phyloP scores from a whole-genome alignment of 352 stramenopile species.

The Aphanomyces euteiches region DNA sequence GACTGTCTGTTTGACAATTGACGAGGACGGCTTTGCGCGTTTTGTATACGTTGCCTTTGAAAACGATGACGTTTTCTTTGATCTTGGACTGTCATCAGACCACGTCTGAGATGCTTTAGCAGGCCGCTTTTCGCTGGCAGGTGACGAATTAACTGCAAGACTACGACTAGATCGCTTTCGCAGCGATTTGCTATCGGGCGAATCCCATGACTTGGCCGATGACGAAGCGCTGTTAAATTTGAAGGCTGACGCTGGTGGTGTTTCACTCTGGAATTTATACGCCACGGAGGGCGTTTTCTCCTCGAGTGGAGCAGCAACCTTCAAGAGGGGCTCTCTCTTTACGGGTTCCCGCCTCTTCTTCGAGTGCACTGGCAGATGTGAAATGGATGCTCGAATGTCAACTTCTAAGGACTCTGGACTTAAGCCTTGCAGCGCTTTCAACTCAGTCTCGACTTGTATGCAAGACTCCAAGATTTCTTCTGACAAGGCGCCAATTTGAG shows the following conservation, averaged over 20 bases:
- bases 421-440: slow-evolving; percentile 41
- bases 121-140: not conserved
- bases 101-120: too few relatives aligned
- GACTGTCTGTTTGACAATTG: too few relatives aligned
- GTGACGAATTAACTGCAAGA: not conserved
- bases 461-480: slow-evolving; percentile 60
- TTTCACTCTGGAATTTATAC: not conserved
- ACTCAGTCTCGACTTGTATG: slow-evolving; percentile 58
- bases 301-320: not conserved
- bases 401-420: too few relatives aligned
- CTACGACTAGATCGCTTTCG: slow-evolving; percentile 5
- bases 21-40: too few relatives aligned
- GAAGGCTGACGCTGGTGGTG: slow-evolving; percentile 6
- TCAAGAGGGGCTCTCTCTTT: too few relatives aligned
- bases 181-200: not conserved
- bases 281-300: not conserved
- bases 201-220: not conserved
- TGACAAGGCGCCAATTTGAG: slow-evolving; percentile 69
- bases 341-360: not conserved
- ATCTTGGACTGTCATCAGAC: too few relatives aligned
- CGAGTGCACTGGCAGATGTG: not conserved
- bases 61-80: not conserved
- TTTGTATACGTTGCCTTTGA: too few relatives aligned
- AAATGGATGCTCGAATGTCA: not conserved
- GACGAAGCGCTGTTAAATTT: not conserved